Evolutionary conservation across 305 asterid genomes (phyloP).

Genomic region (Solanum aculeatissimum): DNA sequence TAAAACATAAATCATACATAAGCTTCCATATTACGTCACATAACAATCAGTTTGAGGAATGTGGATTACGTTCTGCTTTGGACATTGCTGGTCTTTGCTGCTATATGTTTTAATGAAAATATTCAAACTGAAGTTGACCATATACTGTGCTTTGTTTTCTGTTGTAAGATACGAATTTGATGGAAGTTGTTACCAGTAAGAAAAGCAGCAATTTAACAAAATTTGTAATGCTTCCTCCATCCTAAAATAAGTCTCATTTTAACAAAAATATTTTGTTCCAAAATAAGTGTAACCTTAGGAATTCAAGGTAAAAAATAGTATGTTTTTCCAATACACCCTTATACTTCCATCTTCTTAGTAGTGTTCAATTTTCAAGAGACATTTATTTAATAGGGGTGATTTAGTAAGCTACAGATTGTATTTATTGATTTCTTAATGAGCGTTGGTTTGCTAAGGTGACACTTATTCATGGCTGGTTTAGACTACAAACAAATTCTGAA

Average conservation of each 20-base stretch:
- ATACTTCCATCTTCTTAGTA: not conserved
- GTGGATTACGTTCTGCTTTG: not conserved
- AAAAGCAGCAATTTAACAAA: not conserved
- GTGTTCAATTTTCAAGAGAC: not conserved
- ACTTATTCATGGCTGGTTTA: not conserved
- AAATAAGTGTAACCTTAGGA: not conserved
- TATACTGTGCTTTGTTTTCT: not conserved
- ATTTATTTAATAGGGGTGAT: not conserved
- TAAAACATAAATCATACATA: not conserved
- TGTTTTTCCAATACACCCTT: not conserved
- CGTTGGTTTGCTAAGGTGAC: not conserved
- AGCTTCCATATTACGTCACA: not conserved
- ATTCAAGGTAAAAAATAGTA: not conserved
- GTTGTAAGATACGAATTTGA: not conserved
- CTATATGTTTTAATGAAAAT: not conserved
- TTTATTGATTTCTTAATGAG: not conserved
- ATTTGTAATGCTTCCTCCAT: not conserved
- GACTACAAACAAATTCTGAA: constrained; percentile 4
- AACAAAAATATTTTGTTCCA: not conserved
- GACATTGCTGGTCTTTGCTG: not conserved
- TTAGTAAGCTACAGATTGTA: not conserved
- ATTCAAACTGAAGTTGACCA: not conserved
- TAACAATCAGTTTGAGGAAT: not conserved
- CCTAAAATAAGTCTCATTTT: not conserved
- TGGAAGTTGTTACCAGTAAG: not conserved